A percentile compares a stretch with the other conserved stretches of the same genome.
Evolutionary conservation across 805 yeast species (phyloP).

Genomic region (Wickerhamomyces chaumierensis): DNA sequence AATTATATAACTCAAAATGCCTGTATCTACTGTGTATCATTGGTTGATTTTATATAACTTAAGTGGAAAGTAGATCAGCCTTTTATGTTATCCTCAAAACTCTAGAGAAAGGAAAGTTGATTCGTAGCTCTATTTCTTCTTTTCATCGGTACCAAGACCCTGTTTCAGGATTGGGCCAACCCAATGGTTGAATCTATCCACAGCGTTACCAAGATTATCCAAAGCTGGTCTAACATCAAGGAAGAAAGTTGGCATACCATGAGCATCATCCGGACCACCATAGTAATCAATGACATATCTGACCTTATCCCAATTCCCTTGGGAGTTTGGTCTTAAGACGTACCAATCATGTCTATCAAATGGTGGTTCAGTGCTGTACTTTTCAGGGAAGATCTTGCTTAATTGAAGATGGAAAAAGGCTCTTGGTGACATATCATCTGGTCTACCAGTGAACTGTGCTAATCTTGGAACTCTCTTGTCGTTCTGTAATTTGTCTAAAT

Average conservation of each 20-base stretch:
- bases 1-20: too few species aligned
- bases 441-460: constrained; percentile 82
- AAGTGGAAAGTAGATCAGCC: too few species aligned
- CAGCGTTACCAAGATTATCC: constrained; percentile 51
- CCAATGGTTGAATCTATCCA: constrained; percentile 64
- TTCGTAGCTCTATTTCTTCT: constrained; percentile 22
- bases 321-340: constrained; percentile 53
- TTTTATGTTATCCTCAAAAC: too few species aligned
- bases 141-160: constrained; percentile 36
- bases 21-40: too few species aligned
- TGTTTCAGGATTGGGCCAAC: constrained; percentile 52
- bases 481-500: constrained; percentile 40
- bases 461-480: constrained; percentile 50
- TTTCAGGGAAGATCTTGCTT: constrained; percentile 60
- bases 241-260: constrained; percentile 84
- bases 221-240: constrained; percentile 94
- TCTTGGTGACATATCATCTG: constrained; percentile 77
- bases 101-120: too few species aligned
- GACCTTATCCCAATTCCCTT: constrained; percentile 51
- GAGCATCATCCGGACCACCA: constrained; percentile 85
- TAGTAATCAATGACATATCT: constrained; percentile 94
- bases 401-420: constrained; percentile 60
- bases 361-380: constrained; percentile 72
- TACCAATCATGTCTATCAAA: constrained; percentile 99
- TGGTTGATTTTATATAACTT: too few species aligned